phyloP scores from a whole-genome alignment of 805 yeast species.

The Suhomyces prunicola region DNA sequence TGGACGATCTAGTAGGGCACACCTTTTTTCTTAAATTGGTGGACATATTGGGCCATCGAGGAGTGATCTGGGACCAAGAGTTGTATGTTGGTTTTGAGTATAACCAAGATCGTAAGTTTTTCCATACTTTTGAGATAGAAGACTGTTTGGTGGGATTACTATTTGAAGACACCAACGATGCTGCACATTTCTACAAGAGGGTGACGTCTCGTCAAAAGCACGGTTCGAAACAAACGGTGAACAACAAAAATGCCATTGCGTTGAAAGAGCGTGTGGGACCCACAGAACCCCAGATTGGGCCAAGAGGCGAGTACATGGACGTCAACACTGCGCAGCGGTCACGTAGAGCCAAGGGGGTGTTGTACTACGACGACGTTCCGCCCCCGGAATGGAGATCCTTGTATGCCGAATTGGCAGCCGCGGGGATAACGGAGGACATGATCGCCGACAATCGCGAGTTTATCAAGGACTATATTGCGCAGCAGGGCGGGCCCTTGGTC shows the following conservation, averaged over 20 bases:
- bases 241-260: conserved; percentile 86
- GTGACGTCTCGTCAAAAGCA: conserved; percentile 73
- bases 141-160: conserved; percentile 83
- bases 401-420: conserved; percentile 66
- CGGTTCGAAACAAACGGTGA: conserved; percentile 81
- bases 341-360: conserved; percentile 53
- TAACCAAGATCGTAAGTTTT: conserved; percentile 90
- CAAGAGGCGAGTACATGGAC: conserved; percentile 59
- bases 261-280: conserved; percentile 48
- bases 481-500: conserved; percentile 75
- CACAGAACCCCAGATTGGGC: conserved; percentile 42
- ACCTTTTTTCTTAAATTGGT: conserved; percentile 88
- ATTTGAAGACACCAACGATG: conserved; percentile 87
- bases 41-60: conserved; percentile 76
- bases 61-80: conserved; percentile 98
- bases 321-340: conserved; percentile 51
- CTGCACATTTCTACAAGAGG: conserved; percentile 77
- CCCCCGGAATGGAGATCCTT: conserved; percentile 83
- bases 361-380: conserved; percentile 74
- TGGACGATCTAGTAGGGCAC: conserved; percentile 91
- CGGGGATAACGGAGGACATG: conserved; percentile 85
- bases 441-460: conserved; percentile 82
- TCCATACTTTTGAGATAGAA: conserved; percentile 92
- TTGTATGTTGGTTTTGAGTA: conserved; percentile 83
- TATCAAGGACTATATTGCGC: conserved; percentile 70